Conservation (phyloP, 768 basidiomycete genomes). For the Agaricus sinodeliciosus region DNA sequence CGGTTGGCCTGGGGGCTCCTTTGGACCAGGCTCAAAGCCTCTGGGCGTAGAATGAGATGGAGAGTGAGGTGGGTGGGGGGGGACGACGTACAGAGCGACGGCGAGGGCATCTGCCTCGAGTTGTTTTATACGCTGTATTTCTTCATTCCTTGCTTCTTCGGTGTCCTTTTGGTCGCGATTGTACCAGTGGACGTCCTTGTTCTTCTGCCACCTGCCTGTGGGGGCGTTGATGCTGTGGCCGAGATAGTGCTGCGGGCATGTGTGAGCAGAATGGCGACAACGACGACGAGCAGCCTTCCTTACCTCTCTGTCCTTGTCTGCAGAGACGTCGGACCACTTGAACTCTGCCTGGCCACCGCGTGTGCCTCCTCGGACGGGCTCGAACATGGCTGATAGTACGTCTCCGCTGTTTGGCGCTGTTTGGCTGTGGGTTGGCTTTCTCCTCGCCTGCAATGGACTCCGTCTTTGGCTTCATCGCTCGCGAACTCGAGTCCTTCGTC, state of each 20-base stretch:
- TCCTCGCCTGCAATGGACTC: slow-evolving; percentile 26
- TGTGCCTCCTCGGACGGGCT: slow-evolving; percentile 83
- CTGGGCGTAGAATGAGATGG: slow-evolving; percentile 26
- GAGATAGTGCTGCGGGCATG: slow-evolving; percentile 72
- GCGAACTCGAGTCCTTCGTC: slow-evolving; percentile 68
- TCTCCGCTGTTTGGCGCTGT: not conserved
- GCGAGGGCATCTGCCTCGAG: slow-evolving; percentile 85
- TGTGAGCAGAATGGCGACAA: not conserved
- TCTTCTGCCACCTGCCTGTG: slow-evolving; percentile 95
- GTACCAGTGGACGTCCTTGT: slow-evolving; percentile 97
- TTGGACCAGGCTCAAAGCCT: slow-evolving; percentile 61
- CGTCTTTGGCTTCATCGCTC: slow-evolving; percentile 60
- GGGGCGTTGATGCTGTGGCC: slow-evolving; percentile 95
- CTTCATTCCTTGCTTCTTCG: slow-evolving; percentile 52
- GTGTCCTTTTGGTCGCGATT: slow-evolving; percentile 47
- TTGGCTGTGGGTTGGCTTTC: not conserved
- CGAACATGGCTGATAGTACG: slow-evolving; percentile 49
- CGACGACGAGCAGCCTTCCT: slow-evolving; percentile 11
- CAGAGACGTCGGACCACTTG: slow-evolving; percentile 86
- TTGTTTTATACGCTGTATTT: slow-evolving; percentile 79
- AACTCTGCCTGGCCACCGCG: slow-evolving; percentile 89
- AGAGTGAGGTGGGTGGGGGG: not conserved
- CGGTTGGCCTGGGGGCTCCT: slow-evolving; percentile 10
- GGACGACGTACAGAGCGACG: slow-evolving; percentile 54
- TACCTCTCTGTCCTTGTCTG: slow-evolving; percentile 94